Evolutionary conservation across 2,329 filamentous ascomycete genomes (phyloP), one percentile per base, ranked within the genome.

Genomic region (Karstenula rhodostoma): DNA sequence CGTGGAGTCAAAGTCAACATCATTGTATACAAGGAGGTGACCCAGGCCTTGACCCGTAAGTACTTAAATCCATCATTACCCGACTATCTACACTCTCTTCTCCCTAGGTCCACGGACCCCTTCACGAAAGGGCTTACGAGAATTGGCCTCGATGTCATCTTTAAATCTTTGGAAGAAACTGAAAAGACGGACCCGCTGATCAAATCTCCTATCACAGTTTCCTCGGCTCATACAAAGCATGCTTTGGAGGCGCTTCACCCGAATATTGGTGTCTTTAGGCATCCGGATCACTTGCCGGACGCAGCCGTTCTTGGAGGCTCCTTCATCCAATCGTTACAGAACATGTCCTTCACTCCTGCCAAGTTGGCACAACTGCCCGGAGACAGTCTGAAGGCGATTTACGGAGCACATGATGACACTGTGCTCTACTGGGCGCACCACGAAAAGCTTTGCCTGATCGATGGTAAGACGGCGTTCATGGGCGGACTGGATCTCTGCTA

Each of bases 391-490:
- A 91, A 93, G 73, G 87, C 89, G 0, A 79, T 97, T 0, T 97
- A 96, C 72, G 94, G 94, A 56, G 89, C 91, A 52, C 87, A 87
- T 35, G 91, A 93, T 33, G 93, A 91, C 67, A 87, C 93, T 1
- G 90, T 96, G 12, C 80, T 97, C 1, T 97, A 92, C 78, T 97
- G 93, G 93, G 92, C 93, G 2, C 93, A 97, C 70, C 93, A 97
- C 69, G 93, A 97, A 79, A 97, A 97, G 78, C 85, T 97, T 0
- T 92, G 92, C 67, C 75, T 97, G 1, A 81, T 97, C 17, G 93
- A 97, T 74, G 87, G 89, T n/a, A 83, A 84, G 10, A 82, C 89
- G 58, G 93, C 90, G 2, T 97, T 97, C 74, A 97, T 97, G 93
- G 93, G 93, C 52, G 94, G 93, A 22, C 81, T 97, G 1, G 93